phyloP scores from a whole-genome alignment of 148 eudicot genomes.

The Cornus florida region DNA sequence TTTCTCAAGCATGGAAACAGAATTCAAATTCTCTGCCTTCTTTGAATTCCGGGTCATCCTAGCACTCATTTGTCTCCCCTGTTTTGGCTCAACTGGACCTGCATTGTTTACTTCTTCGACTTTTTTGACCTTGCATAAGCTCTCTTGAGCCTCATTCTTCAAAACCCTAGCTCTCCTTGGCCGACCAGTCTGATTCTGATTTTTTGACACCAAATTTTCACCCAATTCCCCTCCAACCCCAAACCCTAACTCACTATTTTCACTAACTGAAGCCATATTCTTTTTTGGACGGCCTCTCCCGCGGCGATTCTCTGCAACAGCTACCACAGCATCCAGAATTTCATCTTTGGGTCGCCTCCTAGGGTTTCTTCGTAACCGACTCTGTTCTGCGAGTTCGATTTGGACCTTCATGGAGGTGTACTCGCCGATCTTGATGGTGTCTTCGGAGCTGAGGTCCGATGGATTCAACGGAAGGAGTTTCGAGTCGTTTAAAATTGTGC shows the following conservation, averaged over 20 bases:
- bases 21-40: slow-evolving; percentile 18
- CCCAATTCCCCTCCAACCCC: slow-evolving; percentile 21
- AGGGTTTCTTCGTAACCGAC: slow-evolving; percentile 22
- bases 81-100: not conserved
- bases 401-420: slow-evolving; percentile 47
- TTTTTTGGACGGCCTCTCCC: not conserved
- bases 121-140: not conserved
- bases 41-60: slow-evolving; percentile 46
- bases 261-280: not conserved
- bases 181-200: slow-evolving; percentile 17
- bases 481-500: slow-evolving; percentile 51
- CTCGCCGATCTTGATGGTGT: slow-evolving; percentile 65
- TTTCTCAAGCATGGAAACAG: slow-evolving; percentile 12
- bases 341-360: slow-evolving; percentile 21
- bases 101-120: not conserved
- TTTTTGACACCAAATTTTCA: not conserved
- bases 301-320: slow-evolving; percentile 13
- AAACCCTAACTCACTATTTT: slow-evolving; percentile 14
- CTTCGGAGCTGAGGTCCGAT: slow-evolving; percentile 41
- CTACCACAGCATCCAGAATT: slow-evolving; percentile 6
- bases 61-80: slow-evolving; percentile 14
- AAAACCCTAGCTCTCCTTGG: slow-evolving; percentile 11
- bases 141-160: slow-evolving; percentile 17
- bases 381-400: slow-evolving; percentile 16
- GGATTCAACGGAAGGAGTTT: slow-evolving; percentile 32